phyloP scores from a whole-genome alignment of 1,284 basidiomycete species.

The Inonotus obliquus region DNA sequence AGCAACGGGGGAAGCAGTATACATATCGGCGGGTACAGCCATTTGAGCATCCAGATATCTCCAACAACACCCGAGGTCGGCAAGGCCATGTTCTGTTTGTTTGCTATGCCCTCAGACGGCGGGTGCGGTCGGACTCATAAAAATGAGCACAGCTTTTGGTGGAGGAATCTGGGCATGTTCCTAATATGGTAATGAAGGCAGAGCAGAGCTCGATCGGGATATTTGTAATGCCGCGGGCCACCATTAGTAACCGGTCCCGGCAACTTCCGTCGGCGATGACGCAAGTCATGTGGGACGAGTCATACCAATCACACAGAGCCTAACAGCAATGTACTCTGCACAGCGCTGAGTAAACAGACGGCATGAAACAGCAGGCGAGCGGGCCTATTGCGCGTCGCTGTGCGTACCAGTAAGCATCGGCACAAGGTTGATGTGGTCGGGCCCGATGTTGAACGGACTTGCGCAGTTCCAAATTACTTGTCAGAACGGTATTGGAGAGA shows the following conservation, averaged over 20 bases:
- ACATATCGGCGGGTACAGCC: not conserved
- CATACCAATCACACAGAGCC: not conserved
- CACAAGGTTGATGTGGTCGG: not conserved
- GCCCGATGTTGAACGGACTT: not conserved
- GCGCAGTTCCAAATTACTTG: not conserved
- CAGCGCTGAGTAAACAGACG: not conserved
- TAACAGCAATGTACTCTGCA: not conserved
- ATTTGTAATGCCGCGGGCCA: not conserved
- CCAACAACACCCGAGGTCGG: not conserved
- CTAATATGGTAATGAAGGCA: not conserved
- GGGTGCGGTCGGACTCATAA: not conserved
- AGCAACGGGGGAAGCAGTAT: not conserved
- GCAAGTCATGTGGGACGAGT: not conserved
- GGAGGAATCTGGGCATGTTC: not conserved
- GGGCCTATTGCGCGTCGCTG: not conserved
- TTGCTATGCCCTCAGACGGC: not conserved
- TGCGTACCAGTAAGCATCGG: not conserved
- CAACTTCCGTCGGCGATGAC: not conserved
- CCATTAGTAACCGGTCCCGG: not conserved
- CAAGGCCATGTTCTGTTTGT: not conserved
- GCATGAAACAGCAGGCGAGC: not conserved
- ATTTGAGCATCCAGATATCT: not conserved
- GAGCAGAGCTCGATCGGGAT: not conserved
- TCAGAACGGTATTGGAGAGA: not conserved
- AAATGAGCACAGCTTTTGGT: not conserved